Conservation (phyloP, 164 flowering plant species). For the Vitis cinerea region DNA sequence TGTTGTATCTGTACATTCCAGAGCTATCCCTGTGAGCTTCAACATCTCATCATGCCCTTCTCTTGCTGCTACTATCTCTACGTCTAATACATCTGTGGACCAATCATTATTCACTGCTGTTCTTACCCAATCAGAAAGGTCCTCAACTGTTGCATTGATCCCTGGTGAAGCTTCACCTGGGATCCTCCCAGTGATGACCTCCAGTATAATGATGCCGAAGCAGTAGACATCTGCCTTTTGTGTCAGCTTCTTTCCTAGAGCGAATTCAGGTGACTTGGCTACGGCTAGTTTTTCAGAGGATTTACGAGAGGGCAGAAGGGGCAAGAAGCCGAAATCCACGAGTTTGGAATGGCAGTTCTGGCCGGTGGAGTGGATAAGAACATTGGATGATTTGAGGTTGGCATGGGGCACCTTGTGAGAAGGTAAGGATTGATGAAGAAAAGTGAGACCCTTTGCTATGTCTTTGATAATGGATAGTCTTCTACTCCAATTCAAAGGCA, state of each 20-base stretch:
- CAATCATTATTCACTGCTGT: conserved; percentile 44
- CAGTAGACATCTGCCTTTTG: conserved; percentile 61
- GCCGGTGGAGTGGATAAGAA: conserved; percentile 29
- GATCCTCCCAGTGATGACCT: conserved; percentile 55
- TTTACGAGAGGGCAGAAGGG: conserved; percentile 34
- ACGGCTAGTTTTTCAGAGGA: conserved; percentile 32
- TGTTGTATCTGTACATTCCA: conserved; percentile 43
- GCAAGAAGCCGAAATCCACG: conserved; percentile 53
- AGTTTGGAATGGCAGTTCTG: conserved; percentile 37
- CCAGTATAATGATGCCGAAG: conserved; percentile 56
- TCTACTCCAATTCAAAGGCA: conserved; percentile 40
- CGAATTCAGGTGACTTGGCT: conserved; percentile 45
- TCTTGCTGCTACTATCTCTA: conserved; percentile 37
- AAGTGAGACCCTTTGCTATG: conserved; percentile 50
- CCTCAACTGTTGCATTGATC: conserved; percentile 7
- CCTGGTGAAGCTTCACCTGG: conserved; percentile 27
- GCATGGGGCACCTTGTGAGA: conserved; percentile 56
- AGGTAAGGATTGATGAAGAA: conserved; percentile 48
- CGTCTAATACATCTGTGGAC: conserved; percentile 62
- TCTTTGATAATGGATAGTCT: conserved; percentile 51
- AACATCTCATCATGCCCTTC: conserved; percentile 57
- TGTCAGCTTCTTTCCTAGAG: conserved; percentile 39
- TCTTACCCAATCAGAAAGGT: conserved; percentile 55
- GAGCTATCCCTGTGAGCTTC: conserved; percentile 49
- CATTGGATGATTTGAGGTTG: conserved; percentile 65